Base-by-base conservation (phyloP, 345 rosid species). In the Aquilaria malaccensis region DNA sequence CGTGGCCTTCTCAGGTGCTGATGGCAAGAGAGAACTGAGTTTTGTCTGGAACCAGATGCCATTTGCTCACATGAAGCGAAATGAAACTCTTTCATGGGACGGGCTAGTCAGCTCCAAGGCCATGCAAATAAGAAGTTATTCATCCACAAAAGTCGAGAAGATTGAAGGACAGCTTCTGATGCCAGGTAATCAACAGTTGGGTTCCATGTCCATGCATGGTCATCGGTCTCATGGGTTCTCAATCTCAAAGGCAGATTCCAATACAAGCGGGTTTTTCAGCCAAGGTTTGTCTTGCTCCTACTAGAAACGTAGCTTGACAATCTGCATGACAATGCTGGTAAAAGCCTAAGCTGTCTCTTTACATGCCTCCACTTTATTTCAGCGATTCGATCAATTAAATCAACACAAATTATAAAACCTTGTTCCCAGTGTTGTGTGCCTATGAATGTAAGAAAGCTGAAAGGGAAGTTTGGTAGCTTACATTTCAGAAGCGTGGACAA, bases 1-100 rank as follows among this genome's bases (percentile, higher is more conserved):
- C 43, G 2, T 37, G 43, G 5, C 70, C 58, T 59, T 62, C 47
- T 69, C 55, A 70, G n/a, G 54, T 72, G 67, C 79, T 85, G 97
- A 81, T 82, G 83, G 79, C 68, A 76, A 80, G 82, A 83, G 70
- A 41, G 85, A 73, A 56, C 71, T 81, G 79, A 73, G 68, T 70
- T 71, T 76, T 70, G 80, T 68, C 47, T 72, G 86, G 83, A 68
- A 77, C 55, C 69, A 76, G 56, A 68, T 62, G 29, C 74, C 89
- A 30, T 70, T 77, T 60, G 61, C 70, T 55, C 74, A 78, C 55
- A 57, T 74, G 67, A 74, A 68, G 77, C 63, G 73, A 49, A 71
- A 68, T 53, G 70, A 69, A 68, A 70, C 59, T 56, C 65, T 77
- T 49, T 52, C 79, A 29, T 81, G 83, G 84, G 83, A 69, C 56